Evolutionary conservation across 805 yeast species (phyloP).

Genomic region (Danielia oregonensis): DNA sequence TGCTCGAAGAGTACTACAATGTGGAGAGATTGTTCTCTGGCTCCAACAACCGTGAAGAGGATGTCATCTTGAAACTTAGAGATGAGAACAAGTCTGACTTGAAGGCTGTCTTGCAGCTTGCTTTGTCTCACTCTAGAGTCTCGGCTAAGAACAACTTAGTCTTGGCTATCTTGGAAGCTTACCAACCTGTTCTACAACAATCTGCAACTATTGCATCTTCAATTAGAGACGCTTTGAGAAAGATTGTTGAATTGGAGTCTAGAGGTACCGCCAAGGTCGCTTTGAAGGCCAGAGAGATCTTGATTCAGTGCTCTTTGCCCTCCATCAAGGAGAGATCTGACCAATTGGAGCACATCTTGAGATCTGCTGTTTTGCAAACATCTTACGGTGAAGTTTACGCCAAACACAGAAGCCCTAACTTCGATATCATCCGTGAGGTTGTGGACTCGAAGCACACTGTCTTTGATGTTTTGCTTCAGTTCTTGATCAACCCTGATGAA

Average conservation of each 20-base stretch:
- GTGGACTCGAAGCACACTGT: conserved; percentile 95
- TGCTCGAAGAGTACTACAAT: conserved; percentile 68
- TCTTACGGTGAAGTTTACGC: conserved; percentile 81
- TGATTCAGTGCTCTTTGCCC: conserved; percentile 95
- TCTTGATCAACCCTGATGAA: conserved; percentile 76
- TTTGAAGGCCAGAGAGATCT: conserved; percentile 90
- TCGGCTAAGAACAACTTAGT: conserved; percentile 89
- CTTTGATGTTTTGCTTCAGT: conserved; percentile 92
- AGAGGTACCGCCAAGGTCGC: conserved; percentile 92
- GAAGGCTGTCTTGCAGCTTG: conserved; percentile 64
- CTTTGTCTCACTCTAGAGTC: conserved; percentile 88
- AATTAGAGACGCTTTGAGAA: conserved; percentile 68
- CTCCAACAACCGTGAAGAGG: conserved; percentile 76
- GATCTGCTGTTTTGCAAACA: conserved; percentile 85
- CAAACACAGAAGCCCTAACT: conserved; percentile 76
- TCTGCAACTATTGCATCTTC: conserved; percentile 59
- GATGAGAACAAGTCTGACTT: conserved; percentile 81
- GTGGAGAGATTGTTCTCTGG: conserved; percentile 81
- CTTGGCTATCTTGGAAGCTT: conserved; percentile 77
- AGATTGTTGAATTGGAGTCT: conserved; percentile 82
- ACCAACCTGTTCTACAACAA: conserved; percentile 74
- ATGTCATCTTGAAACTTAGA: conserved; percentile 79
- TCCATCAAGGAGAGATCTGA: conserved; percentile 94
- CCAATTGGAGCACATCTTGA: conserved; percentile 93
- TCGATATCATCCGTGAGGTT: conserved; percentile 79